Conservation (phyloP, 2,329 filamentous ascomycete genomes). For the Leptographium flavum region DNA sequence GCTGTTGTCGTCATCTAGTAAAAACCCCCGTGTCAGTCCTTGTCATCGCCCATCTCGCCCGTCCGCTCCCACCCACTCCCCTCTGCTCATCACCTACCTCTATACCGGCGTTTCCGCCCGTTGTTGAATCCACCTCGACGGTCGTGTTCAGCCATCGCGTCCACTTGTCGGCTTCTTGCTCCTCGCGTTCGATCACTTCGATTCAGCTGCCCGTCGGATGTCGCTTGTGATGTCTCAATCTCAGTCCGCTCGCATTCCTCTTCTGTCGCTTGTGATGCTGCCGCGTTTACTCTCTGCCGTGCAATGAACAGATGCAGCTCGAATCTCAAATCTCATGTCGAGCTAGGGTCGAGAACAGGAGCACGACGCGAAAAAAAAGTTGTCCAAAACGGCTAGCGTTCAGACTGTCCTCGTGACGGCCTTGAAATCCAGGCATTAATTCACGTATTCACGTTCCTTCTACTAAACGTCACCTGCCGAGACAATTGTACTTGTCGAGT, state of each 20-base stretch:
- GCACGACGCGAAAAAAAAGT: constrained; percentile 4
- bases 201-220: not conserved
- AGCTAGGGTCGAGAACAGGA: too few species aligned
- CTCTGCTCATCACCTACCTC: constrained; percentile 46
- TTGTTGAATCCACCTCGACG: constrained; percentile 23
- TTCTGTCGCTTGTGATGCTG: too few species aligned
- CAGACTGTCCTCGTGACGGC: not conserved
- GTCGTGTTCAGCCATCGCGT: constrained; percentile 41
- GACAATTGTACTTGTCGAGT: not conserved
- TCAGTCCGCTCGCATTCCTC: not conserved
- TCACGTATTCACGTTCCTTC: too few species aligned
- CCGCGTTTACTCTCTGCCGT: too few species aligned
- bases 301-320: too few species aligned
- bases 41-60: not conserved
- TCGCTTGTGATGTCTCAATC: not conserved
- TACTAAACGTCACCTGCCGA: too few species aligned
- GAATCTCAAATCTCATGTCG: too few species aligned
- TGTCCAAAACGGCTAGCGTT: not conserved
- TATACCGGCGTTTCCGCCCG: constrained; percentile 58
- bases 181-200: too few species aligned
- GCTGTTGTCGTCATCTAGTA: constrained; percentile 48
- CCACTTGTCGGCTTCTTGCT: too few species aligned
- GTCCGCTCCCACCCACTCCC: constrained; percentile 14
- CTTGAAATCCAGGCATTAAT: constrained; percentile 1
- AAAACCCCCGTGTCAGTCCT: not conserved